A percentile compares a stretch with the other conserved stretches of the same genome.
Evolutionary conservation across 495 filamentous ascomycete genomes (phyloP).

Genomic region (Trichoderma virens): DNA sequence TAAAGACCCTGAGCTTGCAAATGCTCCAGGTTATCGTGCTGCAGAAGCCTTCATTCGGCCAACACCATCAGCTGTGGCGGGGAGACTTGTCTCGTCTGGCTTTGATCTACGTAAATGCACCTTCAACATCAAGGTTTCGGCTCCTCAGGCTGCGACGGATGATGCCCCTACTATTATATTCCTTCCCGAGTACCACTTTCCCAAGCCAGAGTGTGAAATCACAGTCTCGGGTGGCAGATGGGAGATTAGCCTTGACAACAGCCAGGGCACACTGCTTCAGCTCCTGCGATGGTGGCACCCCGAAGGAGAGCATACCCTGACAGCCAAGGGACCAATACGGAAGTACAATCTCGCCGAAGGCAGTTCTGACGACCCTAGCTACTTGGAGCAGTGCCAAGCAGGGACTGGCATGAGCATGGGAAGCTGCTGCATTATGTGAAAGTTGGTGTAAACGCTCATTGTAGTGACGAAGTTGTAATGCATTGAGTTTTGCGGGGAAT

Average conservation of each 20-base stretch:
- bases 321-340: conserved; percentile 61
- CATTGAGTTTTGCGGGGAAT: neutral
- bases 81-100: conserved; percentile 55
- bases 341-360: conserved; percentile 29
- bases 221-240: conserved; percentile 81
- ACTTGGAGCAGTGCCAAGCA: conserved; percentile 39
- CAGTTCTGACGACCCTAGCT: conserved; percentile 35
- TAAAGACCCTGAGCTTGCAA: conserved; percentile 43
- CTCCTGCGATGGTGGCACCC: conserved; percentile 85
- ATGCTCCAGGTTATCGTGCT: conserved; percentile 69
- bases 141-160: conserved; percentile 40
- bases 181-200: conserved; percentile 91
- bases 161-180: conserved; percentile 74
- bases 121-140: conserved; percentile 62
- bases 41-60: conserved; percentile 89
- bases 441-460: neutral
- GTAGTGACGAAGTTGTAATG: neutral
- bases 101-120: conserved; percentile 72
- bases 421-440: conserved; percentile 38
- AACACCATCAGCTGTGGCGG: conserved; percentile 67
- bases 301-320: conserved; percentile 73
- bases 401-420: conserved; percentile 25
- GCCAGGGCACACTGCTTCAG: conserved; percentile 59
- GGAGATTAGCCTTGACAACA: conserved; percentile 67
- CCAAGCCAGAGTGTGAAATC: conserved; percentile 57